Percentiles rank a stretch among this genome's conserved stretches.
These are phyloP conservation scores for Aspergillus carlsbadensis DNA, from an alignment of 495 filamentous ascomycete genomes.

Conservation along the genomic window DNA sequence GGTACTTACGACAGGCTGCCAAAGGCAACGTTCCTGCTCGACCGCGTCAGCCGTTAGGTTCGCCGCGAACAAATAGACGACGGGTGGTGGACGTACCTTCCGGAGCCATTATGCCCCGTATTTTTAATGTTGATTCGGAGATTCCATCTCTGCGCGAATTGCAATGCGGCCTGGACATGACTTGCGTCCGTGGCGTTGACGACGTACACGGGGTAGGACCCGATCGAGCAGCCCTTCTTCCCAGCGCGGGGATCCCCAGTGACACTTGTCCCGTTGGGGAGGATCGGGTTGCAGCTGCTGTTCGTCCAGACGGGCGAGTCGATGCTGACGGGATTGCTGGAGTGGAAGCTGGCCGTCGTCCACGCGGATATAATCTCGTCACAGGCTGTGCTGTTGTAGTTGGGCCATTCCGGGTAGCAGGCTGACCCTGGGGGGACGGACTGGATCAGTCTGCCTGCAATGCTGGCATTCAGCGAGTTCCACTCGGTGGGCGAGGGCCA, in stretches of 20 bases:
- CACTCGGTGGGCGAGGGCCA: too few species aligned
- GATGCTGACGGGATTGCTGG: slow-evolving; percentile 1
- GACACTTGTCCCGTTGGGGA: slow-evolving; percentile 25
- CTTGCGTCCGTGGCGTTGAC: too few species aligned
- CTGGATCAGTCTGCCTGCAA: slow-evolving; percentile 33
- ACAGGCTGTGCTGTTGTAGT: slow-evolving; percentile 20
- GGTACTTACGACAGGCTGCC: too few species aligned
- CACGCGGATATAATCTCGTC: slow-evolving; percentile 10
- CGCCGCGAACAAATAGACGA: too few species aligned
- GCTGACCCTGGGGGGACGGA: slow-evolving; percentile 27
- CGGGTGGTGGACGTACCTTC: too few species aligned
- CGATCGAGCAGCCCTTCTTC: too few species aligned
- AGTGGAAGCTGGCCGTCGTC: slow-evolving; percentile 21
- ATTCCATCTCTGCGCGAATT: too few species aligned
- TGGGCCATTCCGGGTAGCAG: slow-evolving; percentile 45
- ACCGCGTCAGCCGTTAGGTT: too few species aligned
- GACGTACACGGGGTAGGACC: too few species aligned
- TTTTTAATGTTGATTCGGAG: slow-evolving; percentile 58
- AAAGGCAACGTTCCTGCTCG: too few species aligned
- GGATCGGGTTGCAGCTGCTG: slow-evolving; percentile 20
- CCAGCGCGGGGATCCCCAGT: too few species aligned
- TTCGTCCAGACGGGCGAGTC: background rate
- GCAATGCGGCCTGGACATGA: too few species aligned
- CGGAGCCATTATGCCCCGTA: slow-evolving; percentile 40
- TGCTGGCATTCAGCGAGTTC: slow-evolving; percentile 24